Evolutionary conservation across 768 basidiomycete species (phyloP).

Genomic region (Amanita rimosa): DNA sequence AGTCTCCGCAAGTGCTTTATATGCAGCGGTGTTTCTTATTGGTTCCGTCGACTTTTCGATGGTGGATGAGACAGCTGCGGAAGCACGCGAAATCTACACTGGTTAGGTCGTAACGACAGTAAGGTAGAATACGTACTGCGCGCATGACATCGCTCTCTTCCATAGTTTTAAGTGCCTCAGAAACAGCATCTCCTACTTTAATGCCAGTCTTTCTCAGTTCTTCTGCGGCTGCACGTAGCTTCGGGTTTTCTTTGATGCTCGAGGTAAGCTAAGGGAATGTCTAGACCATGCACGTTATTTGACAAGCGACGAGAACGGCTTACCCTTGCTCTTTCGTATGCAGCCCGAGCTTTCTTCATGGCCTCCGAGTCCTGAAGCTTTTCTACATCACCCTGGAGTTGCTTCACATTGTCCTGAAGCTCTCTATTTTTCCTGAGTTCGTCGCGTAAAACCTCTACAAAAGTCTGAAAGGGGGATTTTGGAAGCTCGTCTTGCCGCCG

Average conservation of each 20-base stretch:
- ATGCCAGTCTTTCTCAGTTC: constrained; percentile 85
- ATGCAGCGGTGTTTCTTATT: constrained; percentile 92
- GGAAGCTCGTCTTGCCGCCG: constrained; percentile 52
- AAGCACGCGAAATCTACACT: constrained; percentile 70
- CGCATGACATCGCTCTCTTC: constrained; percentile 93
- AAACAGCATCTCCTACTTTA: constrained; percentile 89
- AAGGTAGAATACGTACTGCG: constrained; percentile 35
- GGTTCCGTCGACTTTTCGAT: constrained; percentile 89
- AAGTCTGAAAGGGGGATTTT: constrained; percentile 92
- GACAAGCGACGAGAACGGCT: constrained; percentile 18
- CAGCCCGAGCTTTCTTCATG: constrained; percentile 83
- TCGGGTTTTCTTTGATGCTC: constrained; percentile 93
- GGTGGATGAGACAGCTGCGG: constrained; percentile 74
- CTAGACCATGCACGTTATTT: constrained; percentile 2
- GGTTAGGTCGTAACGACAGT: not conserved
- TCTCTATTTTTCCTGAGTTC: constrained; percentile 92
- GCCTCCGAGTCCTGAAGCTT: constrained; percentile 96
- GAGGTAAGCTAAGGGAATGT: constrained; percentile 56
- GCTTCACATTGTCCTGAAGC: constrained; percentile 93
- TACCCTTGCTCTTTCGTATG: constrained; percentile 92
- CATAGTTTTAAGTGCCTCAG: constrained; percentile 84
- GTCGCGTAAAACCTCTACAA: constrained; percentile 87
- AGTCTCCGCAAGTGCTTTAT: constrained; percentile 84
- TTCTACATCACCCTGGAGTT: constrained; percentile 94
- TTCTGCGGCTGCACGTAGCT: constrained; percentile 84